Percentiles rank a stretch among this genome's conserved stretches.
Evolutionary conservation across 495 filamentous ascomycete genomes (phyloP).

Genomic region (Niebla homalea): DNA sequence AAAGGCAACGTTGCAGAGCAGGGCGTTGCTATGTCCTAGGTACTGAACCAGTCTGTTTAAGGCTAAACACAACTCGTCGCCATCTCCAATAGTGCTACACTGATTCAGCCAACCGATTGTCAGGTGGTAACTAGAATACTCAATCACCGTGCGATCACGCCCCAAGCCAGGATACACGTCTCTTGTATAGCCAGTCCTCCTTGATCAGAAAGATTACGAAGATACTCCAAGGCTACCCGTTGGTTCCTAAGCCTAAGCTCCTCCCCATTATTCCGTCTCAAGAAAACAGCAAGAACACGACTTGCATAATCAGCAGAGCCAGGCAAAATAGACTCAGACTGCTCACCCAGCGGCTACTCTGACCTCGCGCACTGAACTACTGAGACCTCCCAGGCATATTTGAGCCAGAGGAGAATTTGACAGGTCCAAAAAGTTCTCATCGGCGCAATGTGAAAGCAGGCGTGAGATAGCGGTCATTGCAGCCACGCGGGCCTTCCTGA

Average conservation of each 20-base stretch:
- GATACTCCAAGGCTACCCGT: conserved; percentile 48
- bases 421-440: conserved; percentile 47
- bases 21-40: conserved; percentile 66
- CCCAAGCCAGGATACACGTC: conserved; percentile 72
- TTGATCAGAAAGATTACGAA: conserved; percentile 56
- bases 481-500: conserved; percentile 48
- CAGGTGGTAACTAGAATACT: conserved; percentile 4
- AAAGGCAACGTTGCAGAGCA: conserved; percentile 66
- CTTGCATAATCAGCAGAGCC: conserved; percentile 31
- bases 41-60: conserved; percentile 74
- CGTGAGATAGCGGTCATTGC: conserved; percentile 61
- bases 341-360: conserved; percentile 62
- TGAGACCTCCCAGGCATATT: conserved; percentile 66
- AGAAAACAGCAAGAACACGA: conserved; percentile 50
- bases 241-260: conserved; percentile 49
- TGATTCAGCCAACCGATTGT: conserved; percentile 7
- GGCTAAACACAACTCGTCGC: conserved; percentile 74
- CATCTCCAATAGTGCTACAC: conserved; percentile 39
- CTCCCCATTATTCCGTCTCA: conserved; percentile 34
- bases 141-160: conserved; percentile 54
- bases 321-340: background rate
- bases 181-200: conserved; percentile 55
- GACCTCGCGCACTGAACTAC: conserved; percentile 74
- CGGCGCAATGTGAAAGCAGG: conserved; percentile 47
- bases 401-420: conserved; percentile 52